These are phyloP conservation scores for Hypoxylon lienhwacheense DNA, from an alignment of 495 filamentous ascomycete species.

Conservation along the genomic window DNA sequence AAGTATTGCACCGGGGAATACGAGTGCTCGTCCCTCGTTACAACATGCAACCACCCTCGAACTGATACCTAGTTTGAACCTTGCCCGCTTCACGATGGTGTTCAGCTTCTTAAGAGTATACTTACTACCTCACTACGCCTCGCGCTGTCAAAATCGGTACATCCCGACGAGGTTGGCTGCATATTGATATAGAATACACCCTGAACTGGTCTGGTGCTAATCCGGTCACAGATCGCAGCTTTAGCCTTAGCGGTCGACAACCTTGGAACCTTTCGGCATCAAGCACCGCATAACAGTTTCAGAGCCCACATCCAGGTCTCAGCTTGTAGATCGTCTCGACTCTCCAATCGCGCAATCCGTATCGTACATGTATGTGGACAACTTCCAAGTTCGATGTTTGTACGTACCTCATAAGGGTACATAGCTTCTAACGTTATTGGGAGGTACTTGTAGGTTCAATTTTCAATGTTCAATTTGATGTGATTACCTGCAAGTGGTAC, in stretches of 20 bases:
- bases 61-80: constrained; percentile 20
- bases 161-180: constrained; percentile 25
- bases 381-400: too few relatives aligned
- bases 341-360: constrained; percentile 1
- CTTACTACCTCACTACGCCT: too few relatives aligned
- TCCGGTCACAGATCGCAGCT: constrained; percentile 40
- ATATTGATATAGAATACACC: constrained; percentile 8
- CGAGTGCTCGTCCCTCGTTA: constrained; percentile 6
- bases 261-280: constrained; percentile 23
- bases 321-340: constrained; percentile 42
- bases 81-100: constrained; percentile 5
- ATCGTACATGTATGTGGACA: too few relatives aligned
- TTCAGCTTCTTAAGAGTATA: too few relatives aligned
- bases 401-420: background rate
- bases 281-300: constrained; percentile 40
- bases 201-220: constrained; percentile 36
- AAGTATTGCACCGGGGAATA: constrained; percentile 4
- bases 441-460: too few relatives aligned
- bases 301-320: constrained; percentile 42
- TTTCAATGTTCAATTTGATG: background rate
- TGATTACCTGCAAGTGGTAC: too few relatives aligned
- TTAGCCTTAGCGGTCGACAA: constrained; percentile 20
- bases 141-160: constrained; percentile 26
- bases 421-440: too few relatives aligned
- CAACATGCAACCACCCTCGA: constrained; percentile 5